phyloP scores from a whole-genome alignment of 129 eudicot genomes.

The Apium graveolens region DNA sequence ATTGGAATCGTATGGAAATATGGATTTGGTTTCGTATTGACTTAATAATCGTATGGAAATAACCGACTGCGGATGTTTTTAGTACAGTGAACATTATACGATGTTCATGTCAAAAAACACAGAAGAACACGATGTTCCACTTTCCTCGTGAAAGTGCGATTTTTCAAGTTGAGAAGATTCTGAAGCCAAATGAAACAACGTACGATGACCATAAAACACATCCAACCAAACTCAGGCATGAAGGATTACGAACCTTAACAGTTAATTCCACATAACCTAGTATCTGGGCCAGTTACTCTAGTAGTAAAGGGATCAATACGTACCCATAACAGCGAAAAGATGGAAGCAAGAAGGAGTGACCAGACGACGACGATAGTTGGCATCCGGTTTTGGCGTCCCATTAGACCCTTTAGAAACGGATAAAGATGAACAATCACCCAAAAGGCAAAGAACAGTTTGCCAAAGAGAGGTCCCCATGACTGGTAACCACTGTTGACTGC shows the following conservation, averaged over 20 bases:
- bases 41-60: no score
- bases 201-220: not conserved
- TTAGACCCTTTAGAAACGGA: constrained; percentile 38
- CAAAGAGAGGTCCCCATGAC: constrained; percentile 42
- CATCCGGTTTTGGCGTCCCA: constrained; percentile 37
- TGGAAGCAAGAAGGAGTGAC: constrained; percentile 39
- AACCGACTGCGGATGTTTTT: no score
- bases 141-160: not conserved
- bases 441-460: constrained; percentile 36
- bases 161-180: not conserved
- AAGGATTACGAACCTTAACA: constrained; percentile 12
- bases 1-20: no score
- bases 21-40: no score
- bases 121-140: not conserved
- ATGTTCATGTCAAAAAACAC: not conserved
- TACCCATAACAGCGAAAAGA: constrained; percentile 39
- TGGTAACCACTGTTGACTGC: constrained; percentile 40
- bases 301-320: constrained; percentile 38
- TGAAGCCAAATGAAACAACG: not conserved
- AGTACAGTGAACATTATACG: no score
- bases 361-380: constrained; percentile 36
- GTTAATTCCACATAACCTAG: constrained; percentile 30
- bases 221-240: not conserved
- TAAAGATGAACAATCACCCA: constrained; percentile 45
- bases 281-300: constrained; percentile 34